Base-by-base conservation (phyloP, 768 basidiomycete genomes). In the Mycena rosella region DNA sequence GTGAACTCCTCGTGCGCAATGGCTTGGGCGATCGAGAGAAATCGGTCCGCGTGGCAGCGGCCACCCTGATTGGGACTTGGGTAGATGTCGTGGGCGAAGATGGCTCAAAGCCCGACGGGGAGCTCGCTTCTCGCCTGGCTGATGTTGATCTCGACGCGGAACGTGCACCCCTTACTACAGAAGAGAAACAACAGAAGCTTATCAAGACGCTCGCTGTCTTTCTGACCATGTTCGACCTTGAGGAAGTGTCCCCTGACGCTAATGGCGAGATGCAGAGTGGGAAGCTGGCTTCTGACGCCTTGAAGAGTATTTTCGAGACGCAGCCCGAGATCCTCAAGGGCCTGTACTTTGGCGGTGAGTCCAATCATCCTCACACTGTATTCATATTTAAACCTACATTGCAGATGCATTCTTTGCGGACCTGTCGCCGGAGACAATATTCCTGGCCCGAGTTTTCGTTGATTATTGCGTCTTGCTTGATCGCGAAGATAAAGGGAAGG, bases 1-100 rank as follows among this genome's bases (percentile, higher is more conserved):
- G 96, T 14, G 93, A 95, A 73, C 81, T 87, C 26, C 87, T 97
- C 52, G 88, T 97, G 2, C 86, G 87, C 22, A 89, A 93, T 73
- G 97, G 97, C 2, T 83, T 98, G 3, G 91, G 93, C 0, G 97
- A 98, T 78, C 87, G 97, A 29, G 95, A 98, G 65, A 81, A 85
- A 0, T 76, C 79, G 2, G 95, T 98, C 3, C 85, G 90, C 32
- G 80, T 85, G 20, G 94, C 94, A 0, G 91, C 96, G 0, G 89
- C 86, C 2, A 85, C 85, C 2, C 85, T 98, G 51, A 78, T 98
- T 18, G 88, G 85, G 0, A 83, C 80, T 9, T 99, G 97, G 97
- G 84, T 94, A 9, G 89, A 94, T 48, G 80, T 83, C 32, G 83
- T 88, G 11, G 82, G 83, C 1, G 78, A 72, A 11, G 70, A 60